phyloP scores from a whole-genome alignment of 805 yeast genomes.

The Kluyveromyces nonfermentans region DNA sequence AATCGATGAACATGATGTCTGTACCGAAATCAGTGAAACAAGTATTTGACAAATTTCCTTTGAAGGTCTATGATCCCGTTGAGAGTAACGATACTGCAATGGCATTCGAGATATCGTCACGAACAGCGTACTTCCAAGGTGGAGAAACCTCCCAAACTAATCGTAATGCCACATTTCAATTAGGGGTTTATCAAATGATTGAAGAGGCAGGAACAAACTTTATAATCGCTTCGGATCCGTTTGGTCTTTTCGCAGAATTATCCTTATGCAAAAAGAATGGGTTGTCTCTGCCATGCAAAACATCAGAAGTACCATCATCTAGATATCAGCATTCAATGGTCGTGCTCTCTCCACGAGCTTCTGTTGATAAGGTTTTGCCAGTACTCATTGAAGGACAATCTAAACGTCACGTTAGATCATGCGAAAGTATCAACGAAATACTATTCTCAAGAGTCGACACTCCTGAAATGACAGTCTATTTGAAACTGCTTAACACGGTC shows the following conservation, averaged over 20 bases:
- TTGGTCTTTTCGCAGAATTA: slow-evolving; percentile 40
- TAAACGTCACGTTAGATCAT: slow-evolving; percentile 31
- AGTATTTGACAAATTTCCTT: slow-evolving; percentile 45
- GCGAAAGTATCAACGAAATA: slow-evolving; percentile 31
- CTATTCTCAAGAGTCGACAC: slow-evolving; percentile 26
- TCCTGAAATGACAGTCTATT: slow-evolving; percentile 30
- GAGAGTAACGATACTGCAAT: slow-evolving; percentile 22
- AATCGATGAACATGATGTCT: background rate
- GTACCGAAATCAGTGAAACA: slow-evolving; percentile 37
- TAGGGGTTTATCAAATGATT: slow-evolving; percentile 46
- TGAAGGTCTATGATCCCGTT: slow-evolving; percentile 34
- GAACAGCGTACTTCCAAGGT: slow-evolving; percentile 19
- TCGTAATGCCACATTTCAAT: slow-evolving; percentile 31
- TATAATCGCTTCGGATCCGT: slow-evolving; percentile 48
- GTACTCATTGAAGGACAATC: slow-evolving; percentile 41
- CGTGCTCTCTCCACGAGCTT: slow-evolving; percentile 39
- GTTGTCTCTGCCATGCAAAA: slow-evolving; percentile 34
- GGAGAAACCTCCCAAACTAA: slow-evolving; percentile 5
- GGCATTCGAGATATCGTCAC: slow-evolving; percentile 13
- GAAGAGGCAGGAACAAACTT: slow-evolving; percentile 20
- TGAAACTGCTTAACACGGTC: slow-evolving; percentile 36
- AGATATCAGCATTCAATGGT: slow-evolving; percentile 30
- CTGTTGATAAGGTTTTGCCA: slow-evolving; percentile 44
- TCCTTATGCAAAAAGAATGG: slow-evolving; percentile 37
- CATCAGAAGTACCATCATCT: slow-evolving; percentile 6